Conservation (phyloP, 192 early-diverging fungal species). For the Entomortierella parvispora region DNA sequence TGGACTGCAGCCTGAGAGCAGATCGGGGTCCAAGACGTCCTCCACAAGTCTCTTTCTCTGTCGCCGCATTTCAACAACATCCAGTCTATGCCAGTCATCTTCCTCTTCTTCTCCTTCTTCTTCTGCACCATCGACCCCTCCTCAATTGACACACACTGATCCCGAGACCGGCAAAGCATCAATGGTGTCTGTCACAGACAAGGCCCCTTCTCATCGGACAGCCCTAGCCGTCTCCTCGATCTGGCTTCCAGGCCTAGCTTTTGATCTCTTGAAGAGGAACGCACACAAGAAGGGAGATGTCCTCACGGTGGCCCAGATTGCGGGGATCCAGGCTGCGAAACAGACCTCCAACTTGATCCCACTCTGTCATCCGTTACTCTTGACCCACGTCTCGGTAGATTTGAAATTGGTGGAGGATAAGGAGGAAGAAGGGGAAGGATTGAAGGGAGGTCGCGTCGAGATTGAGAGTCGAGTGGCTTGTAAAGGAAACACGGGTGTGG, state of each 20-base stretch:
- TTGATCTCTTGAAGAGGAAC: conserved; percentile 71
- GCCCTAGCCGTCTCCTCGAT: conserved; percentile 82
- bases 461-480: conserved; percentile 78
- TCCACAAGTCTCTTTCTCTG: no score
- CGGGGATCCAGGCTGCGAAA: conserved; percentile 94
- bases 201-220: conserved; percentile 72
- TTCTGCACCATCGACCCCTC: not conserved
- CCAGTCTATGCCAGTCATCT: not conserved
- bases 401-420: conserved; percentile 61
- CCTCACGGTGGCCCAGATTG: conserved; percentile 84
- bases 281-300: conserved; percentile 90
- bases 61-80: no score
- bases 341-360: conserved; percentile 85
- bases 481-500: conserved; percentile 88
- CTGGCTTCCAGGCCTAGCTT: conserved; percentile 71
- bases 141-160: conserved; percentile 81
- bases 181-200: conserved; percentile 91
- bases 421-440: not conserved
- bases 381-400: conserved; percentile 78
- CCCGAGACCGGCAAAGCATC: conserved; percentile 73
- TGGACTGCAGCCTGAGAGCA: no score
- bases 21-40: no score
- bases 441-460: conserved; percentile 62
- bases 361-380: conserved; percentile 83
- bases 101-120: conserved; percentile 5